These are phyloP conservation scores for Pisolithus microcarpus DNA, from an alignment of 768 basidiomycete genomes.

Conservation along the genomic window DNA sequence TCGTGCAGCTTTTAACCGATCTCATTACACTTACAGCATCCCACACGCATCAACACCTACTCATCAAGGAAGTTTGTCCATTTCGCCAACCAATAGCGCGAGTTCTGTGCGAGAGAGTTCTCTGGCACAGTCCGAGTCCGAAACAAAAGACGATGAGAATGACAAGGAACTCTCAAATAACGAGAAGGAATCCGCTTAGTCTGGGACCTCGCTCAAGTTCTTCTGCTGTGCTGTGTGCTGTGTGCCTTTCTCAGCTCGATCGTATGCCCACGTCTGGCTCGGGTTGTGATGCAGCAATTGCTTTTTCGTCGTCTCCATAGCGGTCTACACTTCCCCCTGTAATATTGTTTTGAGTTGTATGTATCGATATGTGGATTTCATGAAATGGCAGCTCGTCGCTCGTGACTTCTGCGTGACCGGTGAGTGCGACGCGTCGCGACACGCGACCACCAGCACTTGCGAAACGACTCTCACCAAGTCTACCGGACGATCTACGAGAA, in stretches of 20 bases:
- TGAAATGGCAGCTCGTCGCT: not conserved
- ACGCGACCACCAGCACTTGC: too few relatives aligned
- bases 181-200: slow-evolving; percentile 12
- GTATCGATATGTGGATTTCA: not conserved
- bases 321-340: too few relatives aligned
- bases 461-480: not conserved
- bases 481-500: not conserved
- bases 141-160: slow-evolving; percentile 15
- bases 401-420: not conserved
- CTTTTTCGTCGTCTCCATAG: too few relatives aligned
- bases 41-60: slow-evolving; percentile 80
- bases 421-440: not conserved
- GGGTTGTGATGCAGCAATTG: too few relatives aligned
- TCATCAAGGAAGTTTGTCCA: slow-evolving; percentile 51
- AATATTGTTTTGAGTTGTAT: not conserved
- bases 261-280: too few relatives aligned
- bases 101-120: slow-evolving; percentile 60
- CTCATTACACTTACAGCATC: slow-evolving; percentile 46
- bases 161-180: slow-evolving; percentile 7
- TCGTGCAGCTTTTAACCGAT: not conserved
- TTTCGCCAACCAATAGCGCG: slow-evolving; percentile 67
- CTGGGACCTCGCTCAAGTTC: not conserved
- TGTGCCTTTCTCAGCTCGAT: too few relatives aligned
- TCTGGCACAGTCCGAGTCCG: slow-evolving; percentile 25
- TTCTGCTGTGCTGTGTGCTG: too few relatives aligned